These are phyloP conservation scores for Pseudonectria buxi DNA, from an alignment of 2,329 filamentous ascomycete species.

Conservation along the genomic window DNA sequence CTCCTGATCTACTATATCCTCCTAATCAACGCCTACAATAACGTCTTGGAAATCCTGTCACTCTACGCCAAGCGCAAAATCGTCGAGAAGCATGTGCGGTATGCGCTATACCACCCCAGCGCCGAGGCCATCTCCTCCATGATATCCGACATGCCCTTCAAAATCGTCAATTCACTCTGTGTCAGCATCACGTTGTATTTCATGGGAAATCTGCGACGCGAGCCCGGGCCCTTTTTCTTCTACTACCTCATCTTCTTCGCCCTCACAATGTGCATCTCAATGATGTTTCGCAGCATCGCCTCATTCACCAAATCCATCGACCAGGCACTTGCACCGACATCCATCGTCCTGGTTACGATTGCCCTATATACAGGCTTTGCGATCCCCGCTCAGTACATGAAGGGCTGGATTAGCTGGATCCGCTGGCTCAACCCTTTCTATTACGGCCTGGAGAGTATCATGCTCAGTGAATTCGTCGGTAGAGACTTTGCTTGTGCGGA, in stretches of 20 bases:
- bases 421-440: conserved; percentile 57
- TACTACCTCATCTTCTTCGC: conserved; percentile 39
- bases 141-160: conserved; percentile 35
- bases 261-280: conserved; percentile 54
- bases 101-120: conserved; percentile 28
- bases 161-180: conserved; percentile 29
- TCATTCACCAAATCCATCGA: conserved; percentile 44
- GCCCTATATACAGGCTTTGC: conserved; percentile 41
- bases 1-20: conserved; percentile 45
- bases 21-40: conserved; percentile 40
- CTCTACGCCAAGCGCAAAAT: conserved; percentile 27
- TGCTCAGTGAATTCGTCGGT: conserved; percentile 56
- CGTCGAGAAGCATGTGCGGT: conserved; percentile 29
- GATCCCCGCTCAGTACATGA: conserved; percentile 40
- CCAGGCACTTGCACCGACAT: conserved; percentile 32
- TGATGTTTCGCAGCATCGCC: conserved; percentile 40
- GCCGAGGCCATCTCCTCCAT: conserved; percentile 26
- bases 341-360: conserved; percentile 25
- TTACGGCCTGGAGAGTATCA: conserved; percentile 58
- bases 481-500: conserved; percentile 13
- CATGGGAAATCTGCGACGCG: conserved; percentile 37
- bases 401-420: conserved; percentile 60
- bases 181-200: conserved; percentile 41
- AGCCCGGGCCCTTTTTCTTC: conserved; percentile 38
- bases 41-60: conserved; percentile 26